Evolutionary conservation across 371 early-diverging fungal species (phyloP).

Genomic region (Synchytrium microbalum): DNA sequence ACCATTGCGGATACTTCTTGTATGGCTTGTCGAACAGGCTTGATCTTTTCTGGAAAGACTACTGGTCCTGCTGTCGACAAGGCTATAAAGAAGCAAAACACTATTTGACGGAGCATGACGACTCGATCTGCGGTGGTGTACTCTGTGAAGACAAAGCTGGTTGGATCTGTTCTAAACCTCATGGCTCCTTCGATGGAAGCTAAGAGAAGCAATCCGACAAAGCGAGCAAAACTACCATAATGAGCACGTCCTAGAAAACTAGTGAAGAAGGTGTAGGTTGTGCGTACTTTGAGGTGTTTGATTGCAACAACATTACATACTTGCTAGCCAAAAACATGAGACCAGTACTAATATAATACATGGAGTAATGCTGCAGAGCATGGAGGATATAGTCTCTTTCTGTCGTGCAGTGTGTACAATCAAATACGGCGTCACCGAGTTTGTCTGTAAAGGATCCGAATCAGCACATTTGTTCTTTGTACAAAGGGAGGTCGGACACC

Average conservation of each 20-base stretch:
- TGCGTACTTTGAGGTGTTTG: too few relatives aligned
- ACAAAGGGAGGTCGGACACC: background rate
- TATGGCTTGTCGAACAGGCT: slow-evolving; percentile 18
- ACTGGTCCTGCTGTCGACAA: slow-evolving; percentile 53
- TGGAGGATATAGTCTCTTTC: slow-evolving; percentile 32
- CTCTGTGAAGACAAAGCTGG: slow-evolving; percentile 25
- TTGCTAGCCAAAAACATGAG: too few relatives aligned
- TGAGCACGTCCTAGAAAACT: slow-evolving; percentile 43
- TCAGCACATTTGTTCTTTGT: background rate
- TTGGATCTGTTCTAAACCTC: slow-evolving; percentile 27
- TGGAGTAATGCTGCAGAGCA: slow-evolving; percentile 23
- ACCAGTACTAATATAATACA: slow-evolving; percentile 42
- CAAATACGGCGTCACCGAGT: slow-evolving; percentile 33
- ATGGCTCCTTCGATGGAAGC: slow-evolving; percentile 39
- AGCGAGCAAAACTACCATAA: slow-evolving; percentile 54
- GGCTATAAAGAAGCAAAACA: slow-evolving; percentile 47
- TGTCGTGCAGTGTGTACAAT: slow-evolving; percentile 41
- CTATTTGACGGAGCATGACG: slow-evolving; percentile 47
- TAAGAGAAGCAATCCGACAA: slow-evolving; percentile 38
- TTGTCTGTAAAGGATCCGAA: slow-evolving; percentile 23
- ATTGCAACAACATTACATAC: too few relatives aligned
- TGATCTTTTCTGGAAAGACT: slow-evolving; percentile 30
- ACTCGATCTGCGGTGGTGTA: slow-evolving; percentile 44
- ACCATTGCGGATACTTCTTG: slow-evolving; percentile 38
- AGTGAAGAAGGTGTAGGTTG: slow-evolving; percentile 37